Evolutionary conservation across 768 basidiomycete species (phyloP).

Genomic region (Termitomyces sp.): DNA sequence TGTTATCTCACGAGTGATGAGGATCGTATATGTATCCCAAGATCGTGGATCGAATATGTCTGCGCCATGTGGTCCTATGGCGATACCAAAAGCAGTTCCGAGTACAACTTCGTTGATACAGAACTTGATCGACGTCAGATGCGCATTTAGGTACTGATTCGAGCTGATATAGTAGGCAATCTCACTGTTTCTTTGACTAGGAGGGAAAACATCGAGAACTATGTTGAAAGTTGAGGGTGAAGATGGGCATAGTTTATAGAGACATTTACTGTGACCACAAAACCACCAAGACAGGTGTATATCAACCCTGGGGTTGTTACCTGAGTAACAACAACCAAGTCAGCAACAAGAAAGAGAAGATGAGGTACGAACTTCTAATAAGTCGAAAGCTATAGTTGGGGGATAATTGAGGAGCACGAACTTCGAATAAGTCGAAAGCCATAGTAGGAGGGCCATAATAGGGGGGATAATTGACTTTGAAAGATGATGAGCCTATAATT

Average conservation of each 20-base stretch:
- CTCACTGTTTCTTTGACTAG: conserved; percentile 74
- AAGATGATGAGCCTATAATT: no score
- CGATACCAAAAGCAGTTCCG: conserved; percentile 64
- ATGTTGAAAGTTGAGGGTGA: background rate
- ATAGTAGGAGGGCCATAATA: no score
- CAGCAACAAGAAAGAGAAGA: conserved; percentile 7
- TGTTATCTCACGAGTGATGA: conserved; percentile 55
- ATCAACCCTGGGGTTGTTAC: conserved; percentile 45
- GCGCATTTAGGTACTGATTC: background rate
- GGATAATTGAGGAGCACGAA: no score
- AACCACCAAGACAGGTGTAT: conserved; percentile 59
- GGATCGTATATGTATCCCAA: conserved; percentile 42
- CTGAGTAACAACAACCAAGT: conserved; percentile 30
- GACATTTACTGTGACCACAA: conserved; percentile 16
- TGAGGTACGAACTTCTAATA: conserved; percentile 26
- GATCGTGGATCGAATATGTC: conserved; percentile 69
- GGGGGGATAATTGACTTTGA: no score
- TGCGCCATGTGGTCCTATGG: conserved; percentile 69
- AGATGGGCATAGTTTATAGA: background rate
- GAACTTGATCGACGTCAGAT: conserved; percentile 34
- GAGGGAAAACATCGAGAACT: conserved; percentile 84
- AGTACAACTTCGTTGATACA: conserved; percentile 94
- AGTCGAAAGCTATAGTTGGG: conserved; percentile 3
- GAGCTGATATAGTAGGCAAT: background rate
- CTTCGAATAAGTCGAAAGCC: no score